A percentile compares a stretch with the other conserved stretches of the same genome.
Conservation (phyloP, 2,329 filamentous ascomycete genomes). For the Ilyonectria sp. region DNA sequence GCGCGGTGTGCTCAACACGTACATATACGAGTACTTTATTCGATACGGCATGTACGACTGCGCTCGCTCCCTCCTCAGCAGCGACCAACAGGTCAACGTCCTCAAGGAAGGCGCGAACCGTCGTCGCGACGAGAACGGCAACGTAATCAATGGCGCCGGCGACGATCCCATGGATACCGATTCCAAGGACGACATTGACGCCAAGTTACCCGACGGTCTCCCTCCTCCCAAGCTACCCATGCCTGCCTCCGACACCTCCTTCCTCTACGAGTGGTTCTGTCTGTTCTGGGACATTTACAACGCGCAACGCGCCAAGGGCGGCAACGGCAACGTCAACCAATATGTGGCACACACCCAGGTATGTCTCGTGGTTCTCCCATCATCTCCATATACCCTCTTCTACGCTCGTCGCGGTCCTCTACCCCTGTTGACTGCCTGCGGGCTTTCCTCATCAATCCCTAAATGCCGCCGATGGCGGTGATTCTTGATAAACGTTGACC, state of each 20-base stretch:
- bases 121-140: conserved; percentile 77
- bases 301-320: conserved; percentile 81
- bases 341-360: conserved; percentile 91
- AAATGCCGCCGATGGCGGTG: conserved; percentile 38
- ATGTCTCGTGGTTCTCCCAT: conserved; percentile 52
- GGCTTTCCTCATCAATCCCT: conserved; percentile 12
- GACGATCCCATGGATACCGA: conserved; percentile 89
- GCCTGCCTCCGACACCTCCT: conserved; percentile 79
- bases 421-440: conserved; percentile 28
- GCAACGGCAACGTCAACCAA: conserved; percentile 75
- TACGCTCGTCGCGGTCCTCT: conserved; percentile 26
- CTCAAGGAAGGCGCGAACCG: conserved; percentile 79
- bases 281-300: conserved; percentile 97
- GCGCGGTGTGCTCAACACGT: conserved; percentile 81
- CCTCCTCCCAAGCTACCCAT: conserved; percentile 80
- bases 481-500: conserved; percentile 34
- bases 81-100: conserved; percentile 77
- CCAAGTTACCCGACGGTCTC: conserved; percentile 84
- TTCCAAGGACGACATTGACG: conserved; percentile 81
- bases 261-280: conserved; percentile 97
- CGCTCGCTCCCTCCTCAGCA: conserved; percentile 80
- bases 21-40: conserved; percentile 93
- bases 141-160: conserved; percentile 77
- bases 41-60: conserved; percentile 88
- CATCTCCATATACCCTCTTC: conserved; percentile 40